Evolutionary conservation across 148 eudicot species (phyloP).

Genomic region (Polygonum maritimum): DNA sequence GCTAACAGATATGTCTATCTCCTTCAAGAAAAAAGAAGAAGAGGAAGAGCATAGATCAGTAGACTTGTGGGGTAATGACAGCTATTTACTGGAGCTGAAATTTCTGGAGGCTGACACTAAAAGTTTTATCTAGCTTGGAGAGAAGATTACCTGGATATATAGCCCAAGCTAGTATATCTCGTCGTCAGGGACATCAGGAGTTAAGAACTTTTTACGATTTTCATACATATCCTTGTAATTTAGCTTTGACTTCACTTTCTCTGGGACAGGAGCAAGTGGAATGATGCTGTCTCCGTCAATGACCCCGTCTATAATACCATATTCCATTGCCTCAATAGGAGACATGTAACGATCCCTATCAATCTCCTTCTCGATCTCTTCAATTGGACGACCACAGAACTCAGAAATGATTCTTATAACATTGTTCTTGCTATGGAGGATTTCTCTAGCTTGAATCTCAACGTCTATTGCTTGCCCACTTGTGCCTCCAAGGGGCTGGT

Average conservation of each 20-base stretch:
- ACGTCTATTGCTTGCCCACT: constrained; percentile 68
- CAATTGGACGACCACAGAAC: constrained; percentile 54
- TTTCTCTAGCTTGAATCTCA: constrained; percentile 73
- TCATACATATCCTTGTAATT: constrained; percentile 45
- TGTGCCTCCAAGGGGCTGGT: constrained; percentile 84
- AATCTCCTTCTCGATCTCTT: constrained; percentile 75
- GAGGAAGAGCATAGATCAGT: not conserved
- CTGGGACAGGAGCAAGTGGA: constrained; percentile 73
- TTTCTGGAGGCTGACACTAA: not conserved
- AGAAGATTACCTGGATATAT: not conserved
- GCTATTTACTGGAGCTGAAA: not conserved
- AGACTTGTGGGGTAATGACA: not conserved
- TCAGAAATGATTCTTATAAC: constrained; percentile 47
- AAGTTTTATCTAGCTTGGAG: not conserved
- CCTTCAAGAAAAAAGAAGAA: not conserved
- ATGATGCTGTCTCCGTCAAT: constrained; percentile 71
- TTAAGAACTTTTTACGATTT: constrained; percentile 54
- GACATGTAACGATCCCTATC: constrained; percentile 87
- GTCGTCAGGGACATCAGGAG: constrained; percentile 77
- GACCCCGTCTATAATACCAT: constrained; percentile 79
- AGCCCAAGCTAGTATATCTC: constrained; percentile 43
- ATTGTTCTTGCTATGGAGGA: constrained; percentile 57
- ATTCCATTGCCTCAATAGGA: constrained; percentile 91
- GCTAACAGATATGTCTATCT: not conserved
- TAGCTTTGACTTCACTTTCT: constrained; percentile 41